phyloP scores from a whole-genome alignment of 805 yeast genomes.

The Torulaspora maleeae region DNA sequence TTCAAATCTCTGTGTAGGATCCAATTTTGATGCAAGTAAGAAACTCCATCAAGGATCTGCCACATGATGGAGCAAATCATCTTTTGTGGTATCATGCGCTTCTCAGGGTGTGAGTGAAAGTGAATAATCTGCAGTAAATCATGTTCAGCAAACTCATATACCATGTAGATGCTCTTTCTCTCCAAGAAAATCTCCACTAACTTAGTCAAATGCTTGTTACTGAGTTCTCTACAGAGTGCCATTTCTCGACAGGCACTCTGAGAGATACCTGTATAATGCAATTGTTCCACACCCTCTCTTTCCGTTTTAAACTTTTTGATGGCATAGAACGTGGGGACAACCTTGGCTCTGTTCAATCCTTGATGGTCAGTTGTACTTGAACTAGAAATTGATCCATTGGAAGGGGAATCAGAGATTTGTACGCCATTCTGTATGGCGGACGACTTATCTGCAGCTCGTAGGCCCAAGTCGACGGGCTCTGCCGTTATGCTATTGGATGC shows the following conservation, averaged over 20 bases:
- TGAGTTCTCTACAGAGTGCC: conserved; percentile 86
- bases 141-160: conserved; percentile 94
- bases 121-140: conserved; percentile 92
- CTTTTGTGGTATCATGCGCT: conserved; percentile 68
- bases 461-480: conserved; percentile 2
- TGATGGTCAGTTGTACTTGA: conserved; percentile 1
- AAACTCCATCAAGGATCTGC: conserved; percentile 90
- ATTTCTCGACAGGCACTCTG: conserved; percentile 96
- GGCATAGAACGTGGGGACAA: conserved; percentile 52
- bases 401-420: not conserved
- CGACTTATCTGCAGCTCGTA: conserved; percentile 3
- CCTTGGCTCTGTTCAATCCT: conserved; percentile 10
- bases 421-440: not conserved
- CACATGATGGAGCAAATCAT: conserved; percentile 81
- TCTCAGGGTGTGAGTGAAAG: conserved; percentile 86
- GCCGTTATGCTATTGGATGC: not conserved
- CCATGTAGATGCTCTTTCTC: conserved; percentile 86
- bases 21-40: conserved; percentile 93
- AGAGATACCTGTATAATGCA: conserved; percentile 90
- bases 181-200: conserved; percentile 81
- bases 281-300: conserved; percentile 74
- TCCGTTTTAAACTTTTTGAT: conserved; percentile 95
- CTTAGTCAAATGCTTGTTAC: conserved; percentile 72
- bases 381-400: not conserved
- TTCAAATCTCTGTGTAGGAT: conserved; percentile 90